Evolutionary conservation across 345 rosid genomes (phyloP).

Genomic region (Jatropha curcas): DNA sequence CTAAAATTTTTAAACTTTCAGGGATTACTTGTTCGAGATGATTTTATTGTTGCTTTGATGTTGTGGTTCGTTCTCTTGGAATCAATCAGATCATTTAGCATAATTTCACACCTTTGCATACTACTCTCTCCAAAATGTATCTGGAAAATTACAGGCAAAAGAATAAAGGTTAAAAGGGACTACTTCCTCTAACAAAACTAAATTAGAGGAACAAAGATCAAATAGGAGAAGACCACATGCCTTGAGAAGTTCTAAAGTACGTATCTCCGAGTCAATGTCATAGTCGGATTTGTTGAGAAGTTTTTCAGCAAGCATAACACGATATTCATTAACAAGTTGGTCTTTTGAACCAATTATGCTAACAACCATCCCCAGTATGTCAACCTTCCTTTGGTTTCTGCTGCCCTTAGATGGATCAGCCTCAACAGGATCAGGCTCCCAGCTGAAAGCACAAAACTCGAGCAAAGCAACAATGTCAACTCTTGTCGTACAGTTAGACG

Average conservation of each 20-base stretch:
- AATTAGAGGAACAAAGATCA: conserved; percentile 7
- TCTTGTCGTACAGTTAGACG: neutral
- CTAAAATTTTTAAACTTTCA: conserved; percentile 15
- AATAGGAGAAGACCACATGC: conserved; percentile 30
- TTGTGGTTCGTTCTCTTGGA: conserved; percentile 91
- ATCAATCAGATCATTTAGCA: conserved; percentile 94
- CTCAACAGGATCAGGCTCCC: conserved; percentile 98
- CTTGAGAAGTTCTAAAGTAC: conserved; percentile 98
- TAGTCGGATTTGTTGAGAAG: conserved; percentile 94
- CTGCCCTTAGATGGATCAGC: conserved; percentile 91
- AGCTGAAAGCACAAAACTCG: conserved; percentile 48
- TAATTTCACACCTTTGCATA: conserved; percentile 97
- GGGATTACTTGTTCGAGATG: conserved; percentile 54
- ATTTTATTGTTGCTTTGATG: conserved; percentile 60
- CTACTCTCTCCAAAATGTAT: conserved; percentile 96
- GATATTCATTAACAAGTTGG: conserved; percentile 90
- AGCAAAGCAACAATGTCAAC: conserved; percentile 16
- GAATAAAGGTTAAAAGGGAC: conserved; percentile 7
- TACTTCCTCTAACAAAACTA: conserved; percentile 4
- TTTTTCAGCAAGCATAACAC: conserved; percentile 95
- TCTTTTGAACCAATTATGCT: conserved; percentile 95
- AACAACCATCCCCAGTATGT: conserved; percentile 92
- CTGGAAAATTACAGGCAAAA: conserved; percentile 38
- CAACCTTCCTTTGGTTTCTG: conserved; percentile 76
- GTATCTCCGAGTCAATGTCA: conserved; percentile 89